Conservation (phyloP, 1,139 yeast species). For the Yamadazyma jaroonii region DNA sequence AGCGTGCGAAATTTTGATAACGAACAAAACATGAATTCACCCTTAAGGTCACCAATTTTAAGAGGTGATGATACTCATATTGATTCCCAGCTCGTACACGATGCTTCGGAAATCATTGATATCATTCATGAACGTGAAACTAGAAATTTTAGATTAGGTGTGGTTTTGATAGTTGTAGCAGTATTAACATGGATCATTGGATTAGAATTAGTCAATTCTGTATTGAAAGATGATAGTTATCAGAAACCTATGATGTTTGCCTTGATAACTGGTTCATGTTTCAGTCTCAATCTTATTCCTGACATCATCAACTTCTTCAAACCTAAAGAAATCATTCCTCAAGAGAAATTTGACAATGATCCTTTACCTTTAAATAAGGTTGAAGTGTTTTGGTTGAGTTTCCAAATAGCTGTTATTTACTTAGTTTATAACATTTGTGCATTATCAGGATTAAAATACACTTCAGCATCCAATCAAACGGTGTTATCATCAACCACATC, state of each 20-base stretch:
- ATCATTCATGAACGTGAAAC: conserved; percentile 46
- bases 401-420: conserved; percentile 42
- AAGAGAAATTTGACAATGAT: conserved; percentile 1
- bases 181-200: conserved; percentile 49
- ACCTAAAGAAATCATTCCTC: background rate
- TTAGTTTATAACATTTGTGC: conserved; percentile 37
- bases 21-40: background rate
- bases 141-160: conserved; percentile 41
- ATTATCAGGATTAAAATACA: conserved; percentile 42
- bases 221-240: conserved; percentile 47
- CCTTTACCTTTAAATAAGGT: conserved; percentile 19
- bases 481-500: conserved; percentile 52
- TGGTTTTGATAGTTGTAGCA: conserved; percentile 37
- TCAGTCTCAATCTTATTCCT: conserved; percentile 42
- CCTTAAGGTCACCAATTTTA: conserved; percentile 11
- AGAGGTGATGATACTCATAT: conserved; percentile 10
- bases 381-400: conserved; percentile 36
- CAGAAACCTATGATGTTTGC: conserved; percentile 49
- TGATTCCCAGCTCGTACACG: conserved; percentile 17
- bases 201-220: conserved; percentile 46
- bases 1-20: background rate
- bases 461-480: conserved; percentile 54
- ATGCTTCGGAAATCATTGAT: conserved; percentile 39
- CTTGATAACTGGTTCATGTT: conserved; percentile 46
- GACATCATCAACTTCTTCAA: conserved; percentile 17